Percentiles rank a stretch among this genome's conserved stretches.
These are phyloP conservation scores for Colletotrichum sp. DNA, from an alignment of 2,329 filamentous ascomycete species.

Conservation along the genomic window DNA sequence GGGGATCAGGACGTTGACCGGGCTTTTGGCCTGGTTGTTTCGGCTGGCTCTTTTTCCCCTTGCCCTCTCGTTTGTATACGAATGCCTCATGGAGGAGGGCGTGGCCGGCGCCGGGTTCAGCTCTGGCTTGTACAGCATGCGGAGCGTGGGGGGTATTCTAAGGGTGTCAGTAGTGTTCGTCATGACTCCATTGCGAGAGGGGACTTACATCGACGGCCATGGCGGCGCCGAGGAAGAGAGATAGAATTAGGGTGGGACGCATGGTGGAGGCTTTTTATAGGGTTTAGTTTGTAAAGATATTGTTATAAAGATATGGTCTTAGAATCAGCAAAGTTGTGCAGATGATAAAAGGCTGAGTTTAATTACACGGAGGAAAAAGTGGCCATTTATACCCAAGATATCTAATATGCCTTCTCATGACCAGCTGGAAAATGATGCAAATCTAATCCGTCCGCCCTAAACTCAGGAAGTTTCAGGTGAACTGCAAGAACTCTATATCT, in stretches of 20 bases:
- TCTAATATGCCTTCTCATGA: accelerated
- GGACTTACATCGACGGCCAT: neutral
- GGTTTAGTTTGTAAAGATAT: no score
- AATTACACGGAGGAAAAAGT: neutral
- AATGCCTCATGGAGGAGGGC: neutral
- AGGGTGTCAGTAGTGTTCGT: neutral
- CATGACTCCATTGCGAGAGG: no score
- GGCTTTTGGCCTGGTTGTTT: neutral
- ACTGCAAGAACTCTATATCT: neutral
- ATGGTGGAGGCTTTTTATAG: neutral
- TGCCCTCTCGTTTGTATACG: neutral
- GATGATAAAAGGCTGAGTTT: neutral
- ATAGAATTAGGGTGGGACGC: neutral
- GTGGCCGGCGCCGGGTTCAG: no score
- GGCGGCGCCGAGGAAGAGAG: neutral
- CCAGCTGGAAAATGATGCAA: accelerated
- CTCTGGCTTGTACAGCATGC: neutral
- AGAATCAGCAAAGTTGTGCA: neutral
- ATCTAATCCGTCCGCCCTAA: neutral
- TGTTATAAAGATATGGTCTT: neutral
- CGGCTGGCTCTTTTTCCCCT: neutral
- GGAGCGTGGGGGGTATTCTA: neutral
- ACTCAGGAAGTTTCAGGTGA: neutral
- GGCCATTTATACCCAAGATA: neutral
- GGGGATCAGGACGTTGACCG: neutral